Percentiles rank a stretch among this genome's conserved stretches.
phyloP scores from a whole-genome alignment of 108 stramenopile species.

The Aurantiochytrium sp. region DNA sequence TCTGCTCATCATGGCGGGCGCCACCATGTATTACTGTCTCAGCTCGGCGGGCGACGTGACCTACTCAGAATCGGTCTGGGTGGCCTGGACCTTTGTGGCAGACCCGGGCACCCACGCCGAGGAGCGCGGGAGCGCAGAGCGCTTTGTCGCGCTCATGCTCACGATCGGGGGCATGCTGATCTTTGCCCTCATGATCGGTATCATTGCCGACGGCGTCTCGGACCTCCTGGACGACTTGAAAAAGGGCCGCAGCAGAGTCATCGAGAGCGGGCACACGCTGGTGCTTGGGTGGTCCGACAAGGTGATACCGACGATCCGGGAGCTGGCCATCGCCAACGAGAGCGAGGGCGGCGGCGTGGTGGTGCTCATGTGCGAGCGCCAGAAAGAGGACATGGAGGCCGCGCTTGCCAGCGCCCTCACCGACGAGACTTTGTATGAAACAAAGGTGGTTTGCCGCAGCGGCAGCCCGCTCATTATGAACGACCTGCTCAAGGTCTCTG shows the following conservation, averaged over 20 bases:
- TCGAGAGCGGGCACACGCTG: conserved; percentile 49
- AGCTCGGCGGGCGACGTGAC: not conserved
- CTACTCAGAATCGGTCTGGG: conserved; percentile 36
- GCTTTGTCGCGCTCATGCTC: conserved; percentile 44
- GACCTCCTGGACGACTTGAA: conserved; percentile 54
- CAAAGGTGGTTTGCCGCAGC: conserved; percentile 48
- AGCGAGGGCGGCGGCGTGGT: conserved; percentile 53
- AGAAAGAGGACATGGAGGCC: conserved; percentile 44
- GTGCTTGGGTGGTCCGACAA: conserved; percentile 55
- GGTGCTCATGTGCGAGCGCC: conserved; percentile 45
- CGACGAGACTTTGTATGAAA: conserved; percentile 17
- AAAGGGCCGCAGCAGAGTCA: conserved; percentile 48
- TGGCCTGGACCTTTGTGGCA: conserved; percentile 54
- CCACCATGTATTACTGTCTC: not conserved
- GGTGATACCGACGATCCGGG: conserved; percentile 47
- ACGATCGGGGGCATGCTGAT: conserved; percentile 56
- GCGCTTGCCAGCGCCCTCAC: conserved; percentile 23
- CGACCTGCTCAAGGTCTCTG: conserved; percentile 48
- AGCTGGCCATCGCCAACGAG: conserved; percentile 53
- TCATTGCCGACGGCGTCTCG: conserved; percentile 49
- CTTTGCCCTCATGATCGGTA: conserved; percentile 57
- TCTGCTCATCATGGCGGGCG: not conserved
- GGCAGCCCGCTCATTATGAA: conserved; percentile 48
- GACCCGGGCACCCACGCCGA: conserved; percentile 53
- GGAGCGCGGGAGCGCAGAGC: conserved; percentile 11